phyloP scores from a whole-genome alignment of 1,139 yeast species.

The Pichia sp. region DNA sequence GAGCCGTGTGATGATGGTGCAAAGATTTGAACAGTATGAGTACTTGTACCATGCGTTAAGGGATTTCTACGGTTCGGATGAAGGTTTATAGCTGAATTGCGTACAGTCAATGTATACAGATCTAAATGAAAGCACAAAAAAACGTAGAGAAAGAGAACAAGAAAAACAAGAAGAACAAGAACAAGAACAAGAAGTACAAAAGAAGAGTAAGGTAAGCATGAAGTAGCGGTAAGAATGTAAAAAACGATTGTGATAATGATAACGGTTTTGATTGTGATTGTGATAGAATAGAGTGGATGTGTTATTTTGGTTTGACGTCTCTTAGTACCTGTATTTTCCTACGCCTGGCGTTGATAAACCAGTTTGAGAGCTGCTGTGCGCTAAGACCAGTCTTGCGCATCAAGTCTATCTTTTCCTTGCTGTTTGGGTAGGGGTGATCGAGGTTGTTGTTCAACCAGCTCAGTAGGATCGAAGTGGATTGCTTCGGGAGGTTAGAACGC shows the following conservation, averaged over 20 bases:
- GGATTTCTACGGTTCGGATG: slow-evolving; percentile 1
- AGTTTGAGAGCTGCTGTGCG: slow-evolving; percentile 86
- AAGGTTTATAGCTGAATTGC: too few relatives aligned
- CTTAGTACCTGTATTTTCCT: slow-evolving; percentile 52
- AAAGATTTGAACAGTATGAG: slow-evolving; percentile 28
- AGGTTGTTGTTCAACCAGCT: slow-evolving; percentile 82
- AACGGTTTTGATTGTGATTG: neutral
- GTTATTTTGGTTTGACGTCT: slow-evolving; percentile 15
- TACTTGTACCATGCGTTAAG: slow-evolving; percentile 28
- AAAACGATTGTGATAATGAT: neutral
- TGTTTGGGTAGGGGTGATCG: slow-evolving; percentile 91
- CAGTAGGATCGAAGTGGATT: slow-evolving; percentile 75
- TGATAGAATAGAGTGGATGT: neutral
- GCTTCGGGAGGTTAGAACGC: slow-evolving; percentile 70
- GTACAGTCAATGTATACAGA: neutral
- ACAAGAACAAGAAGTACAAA: neutral
- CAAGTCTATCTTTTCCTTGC: slow-evolving; percentile 78
- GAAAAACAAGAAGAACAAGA: neutral
- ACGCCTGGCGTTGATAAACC: slow-evolving; percentile 96
- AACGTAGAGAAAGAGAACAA: neutral
- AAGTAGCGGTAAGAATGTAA: neutral
- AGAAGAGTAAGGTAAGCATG: slow-evolving; percentile 1
- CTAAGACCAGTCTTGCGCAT: slow-evolving; percentile 82
- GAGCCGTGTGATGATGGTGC: slow-evolving; percentile 34
- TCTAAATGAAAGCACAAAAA: neutral